Evolutionary conservation across 1,284 basidiomycete genomes (phyloP).

Genomic region (Irpex rosettiformis): DNA sequence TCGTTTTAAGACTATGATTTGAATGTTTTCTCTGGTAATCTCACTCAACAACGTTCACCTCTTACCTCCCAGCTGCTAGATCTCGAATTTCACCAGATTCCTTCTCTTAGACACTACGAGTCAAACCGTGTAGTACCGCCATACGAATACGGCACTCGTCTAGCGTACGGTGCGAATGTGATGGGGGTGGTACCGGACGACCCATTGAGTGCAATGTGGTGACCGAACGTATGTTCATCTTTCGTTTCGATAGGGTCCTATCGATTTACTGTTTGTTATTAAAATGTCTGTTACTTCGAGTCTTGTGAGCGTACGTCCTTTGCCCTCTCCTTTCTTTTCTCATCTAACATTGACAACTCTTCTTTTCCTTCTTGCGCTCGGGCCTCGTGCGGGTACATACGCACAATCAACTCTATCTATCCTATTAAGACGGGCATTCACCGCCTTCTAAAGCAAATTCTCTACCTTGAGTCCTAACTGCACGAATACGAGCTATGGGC

Average conservation of each 20-base stretch:
- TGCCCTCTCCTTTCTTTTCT: conserved; percentile 7
- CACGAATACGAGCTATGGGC: conserved; percentile 49
- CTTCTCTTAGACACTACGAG: conserved; percentile 48
- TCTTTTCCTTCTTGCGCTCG: no score
- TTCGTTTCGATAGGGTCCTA: background rate
- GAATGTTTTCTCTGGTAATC: no score
- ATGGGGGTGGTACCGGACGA: conserved; percentile 59
- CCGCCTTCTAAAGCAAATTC: conserved; percentile 68
- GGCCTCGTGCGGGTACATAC: no score
- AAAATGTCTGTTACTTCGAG: conserved; percentile 61
- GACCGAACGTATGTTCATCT: conserved; percentile 56
- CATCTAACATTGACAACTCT: no score
- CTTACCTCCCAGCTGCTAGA: conserved; percentile 78
- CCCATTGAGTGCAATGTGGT: conserved; percentile 82
- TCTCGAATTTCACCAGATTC: conserved; percentile 56
- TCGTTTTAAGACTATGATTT: no score
- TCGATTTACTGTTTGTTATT: no score
- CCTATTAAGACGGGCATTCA: no score
- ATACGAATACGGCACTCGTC: conserved; percentile 62
- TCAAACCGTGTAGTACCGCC: conserved; percentile 64
- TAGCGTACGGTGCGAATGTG: conserved; percentile 62
- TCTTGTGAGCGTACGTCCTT: conserved; percentile 50
- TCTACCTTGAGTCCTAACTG: conserved; percentile 56
- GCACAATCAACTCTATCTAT: no score
- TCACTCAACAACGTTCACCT: no score